Evolutionary conservation across 2,329 filamentous ascomycete genomes (phyloP).

Genomic region (Magnaporthiopsis incrustans): DNA sequence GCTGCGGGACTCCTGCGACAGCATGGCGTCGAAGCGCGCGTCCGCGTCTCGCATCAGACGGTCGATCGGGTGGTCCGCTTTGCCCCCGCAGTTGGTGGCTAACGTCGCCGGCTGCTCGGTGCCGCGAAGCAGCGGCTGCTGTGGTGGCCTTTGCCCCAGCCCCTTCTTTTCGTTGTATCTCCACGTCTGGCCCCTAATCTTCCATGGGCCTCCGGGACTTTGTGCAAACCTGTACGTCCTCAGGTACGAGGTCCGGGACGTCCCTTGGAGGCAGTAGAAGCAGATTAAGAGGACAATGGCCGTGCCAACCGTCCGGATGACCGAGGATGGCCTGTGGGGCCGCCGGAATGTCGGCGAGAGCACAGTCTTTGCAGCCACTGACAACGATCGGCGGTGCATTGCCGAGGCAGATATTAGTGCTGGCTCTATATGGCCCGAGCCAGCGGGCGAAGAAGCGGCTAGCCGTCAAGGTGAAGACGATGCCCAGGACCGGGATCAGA

Average conservation of each 20-base stretch:
- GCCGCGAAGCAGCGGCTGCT: not conserved
- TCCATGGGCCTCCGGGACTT: not conserved
- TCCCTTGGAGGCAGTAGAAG: conserved; percentile 21
- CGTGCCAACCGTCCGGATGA: conserved; percentile 29
- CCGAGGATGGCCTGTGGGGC: conserved; percentile 29
- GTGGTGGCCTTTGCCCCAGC: conserved; percentile 1
- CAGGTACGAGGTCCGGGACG: not conserved
- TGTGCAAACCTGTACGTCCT: not conserved
- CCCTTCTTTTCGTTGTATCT: not conserved
- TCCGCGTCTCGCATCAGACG: conserved; percentile 39
- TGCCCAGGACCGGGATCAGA: not conserved
- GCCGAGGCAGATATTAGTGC: too few species aligned
- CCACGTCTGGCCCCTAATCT: not conserved
- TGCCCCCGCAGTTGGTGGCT: not conserved
- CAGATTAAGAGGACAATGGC: conserved; percentile 23
- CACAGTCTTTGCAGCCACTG: conserved; percentile 15
- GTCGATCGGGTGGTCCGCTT: conserved; percentile 39
- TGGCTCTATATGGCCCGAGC: too few species aligned
- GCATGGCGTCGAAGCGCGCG: conserved; percentile 29
- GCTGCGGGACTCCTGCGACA: conserved; percentile 37
- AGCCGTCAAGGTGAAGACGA: not conserved
- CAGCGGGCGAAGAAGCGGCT: too few species aligned
- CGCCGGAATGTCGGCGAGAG: conserved; percentile 28
- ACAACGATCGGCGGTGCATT: not conserved
- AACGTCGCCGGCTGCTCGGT: not conserved